Conservation (phyloP, 768 basidiomycete species). For the Tricholoma terreum region DNA sequence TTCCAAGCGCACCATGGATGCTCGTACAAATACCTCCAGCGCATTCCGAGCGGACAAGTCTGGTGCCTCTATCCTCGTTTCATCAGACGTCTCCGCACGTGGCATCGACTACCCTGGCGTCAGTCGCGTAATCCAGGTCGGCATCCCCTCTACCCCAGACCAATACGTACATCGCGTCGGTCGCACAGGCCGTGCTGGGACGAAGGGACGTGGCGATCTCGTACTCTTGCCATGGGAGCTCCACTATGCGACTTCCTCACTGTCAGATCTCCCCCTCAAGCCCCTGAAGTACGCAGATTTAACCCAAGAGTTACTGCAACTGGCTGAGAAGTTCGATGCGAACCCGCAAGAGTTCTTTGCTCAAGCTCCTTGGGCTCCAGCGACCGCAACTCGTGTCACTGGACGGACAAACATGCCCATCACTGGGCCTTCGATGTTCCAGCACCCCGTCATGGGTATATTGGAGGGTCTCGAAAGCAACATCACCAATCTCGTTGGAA, state of each 20-base stretch:
- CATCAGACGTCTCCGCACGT: constrained; percentile 86
- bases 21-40: constrained; percentile 55
- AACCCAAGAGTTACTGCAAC: constrained; percentile 37
- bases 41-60: constrained; percentile 54
- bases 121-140: constrained; percentile 88
- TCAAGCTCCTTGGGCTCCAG: constrained; percentile 1
- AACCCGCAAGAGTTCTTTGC: constrained; percentile 35
- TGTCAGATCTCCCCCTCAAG: constrained; percentile 69
- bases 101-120: constrained; percentile 89
- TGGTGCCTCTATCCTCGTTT: constrained; percentile 65
- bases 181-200: constrained; percentile 72
- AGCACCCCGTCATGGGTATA: constrained; percentile 11
- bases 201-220: constrained; percentile 70
- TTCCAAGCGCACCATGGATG: constrained; percentile 63
- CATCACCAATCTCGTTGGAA: constrained; percentile 28
- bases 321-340: constrained; percentile 49
- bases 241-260: constrained; percentile 58
- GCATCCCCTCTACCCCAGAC: constrained; percentile 65
- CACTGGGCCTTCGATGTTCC: constrained; percentile 12
- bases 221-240: constrained; percentile 79
- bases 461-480: constrained; percentile 27
- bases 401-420: neutral
- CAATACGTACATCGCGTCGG: constrained; percentile 87
- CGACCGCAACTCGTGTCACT: neutral
- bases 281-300: constrained; percentile 50